phyloP scores from a whole-genome alignment of 2,329 filamentous ascomycete species.

The Camillea tinctor region DNA sequence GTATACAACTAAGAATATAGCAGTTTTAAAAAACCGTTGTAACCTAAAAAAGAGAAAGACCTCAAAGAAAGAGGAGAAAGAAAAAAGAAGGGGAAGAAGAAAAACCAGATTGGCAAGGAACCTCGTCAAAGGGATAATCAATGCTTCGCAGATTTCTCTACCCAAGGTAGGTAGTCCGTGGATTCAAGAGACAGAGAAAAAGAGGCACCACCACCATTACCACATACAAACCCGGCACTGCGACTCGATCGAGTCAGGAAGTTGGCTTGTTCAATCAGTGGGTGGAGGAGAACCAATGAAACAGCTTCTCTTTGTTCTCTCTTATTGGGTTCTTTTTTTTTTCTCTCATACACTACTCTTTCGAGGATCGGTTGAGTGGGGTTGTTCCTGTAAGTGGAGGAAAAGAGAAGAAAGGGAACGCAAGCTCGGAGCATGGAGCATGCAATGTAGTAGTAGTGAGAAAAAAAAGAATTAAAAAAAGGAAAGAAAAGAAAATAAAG shows the following conservation, averaged over 20 bases:
- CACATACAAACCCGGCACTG: slow-evolving; percentile 1
- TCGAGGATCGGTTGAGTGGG: slow-evolving; percentile 25
- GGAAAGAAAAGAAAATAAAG: slow-evolving; percentile 12
- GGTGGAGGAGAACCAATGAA: slow-evolving; percentile 22
- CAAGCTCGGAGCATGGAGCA: not conserved
- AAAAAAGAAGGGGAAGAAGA: too few relatives aligned
- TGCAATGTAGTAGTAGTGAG: too few relatives aligned
- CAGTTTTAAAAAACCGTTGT: too few relatives aligned
- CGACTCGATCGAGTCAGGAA: slow-evolving; percentile 10
- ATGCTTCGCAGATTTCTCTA: not conserved
- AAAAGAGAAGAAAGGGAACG: slow-evolving; percentile 11
- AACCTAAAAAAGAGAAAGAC: not conserved
- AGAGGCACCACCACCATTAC: not conserved
- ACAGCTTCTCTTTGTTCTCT: too few relatives aligned
- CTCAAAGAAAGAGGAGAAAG: not conserved
- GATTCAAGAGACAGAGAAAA: not conserved
- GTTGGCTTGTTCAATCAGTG: too few relatives aligned
- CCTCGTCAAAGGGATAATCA: not conserved
- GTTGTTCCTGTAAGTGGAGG: slow-evolving; percentile 16
- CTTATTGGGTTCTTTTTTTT: too few relatives aligned
- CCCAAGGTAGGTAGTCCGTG: not conserved
- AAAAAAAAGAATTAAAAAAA: slow-evolving; percentile 6
- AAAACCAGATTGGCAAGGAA: too few relatives aligned
- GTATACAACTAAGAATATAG: too few relatives aligned
- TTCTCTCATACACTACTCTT: slow-evolving; percentile 28